phyloP scores from a whole-genome alignment of 257 asterid species.

The Verbascum thapsus region DNA sequence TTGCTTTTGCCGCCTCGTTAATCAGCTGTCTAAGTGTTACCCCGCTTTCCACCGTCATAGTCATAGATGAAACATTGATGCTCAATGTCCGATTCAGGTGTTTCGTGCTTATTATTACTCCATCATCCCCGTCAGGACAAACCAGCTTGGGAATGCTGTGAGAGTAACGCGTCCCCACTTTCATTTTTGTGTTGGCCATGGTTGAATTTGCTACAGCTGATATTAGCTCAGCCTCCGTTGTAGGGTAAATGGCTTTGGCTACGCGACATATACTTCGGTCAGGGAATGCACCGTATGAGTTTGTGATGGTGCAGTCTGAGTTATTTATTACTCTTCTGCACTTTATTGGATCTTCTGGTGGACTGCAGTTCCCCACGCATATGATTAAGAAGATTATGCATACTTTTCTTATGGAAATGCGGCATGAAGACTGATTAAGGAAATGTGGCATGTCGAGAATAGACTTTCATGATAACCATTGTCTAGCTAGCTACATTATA shows the following conservation, averaged over 20 bases:
- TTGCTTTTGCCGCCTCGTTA: slow-evolving; percentile 40
- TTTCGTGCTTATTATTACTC: slow-evolving; percentile 62
- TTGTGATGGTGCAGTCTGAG: slow-evolving; percentile 62
- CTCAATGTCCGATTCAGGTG: slow-evolving; percentile 33
- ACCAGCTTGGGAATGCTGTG: slow-evolving; percentile 72
- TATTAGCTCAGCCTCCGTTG: slow-evolving; percentile 47
- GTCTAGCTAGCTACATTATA: neutral
- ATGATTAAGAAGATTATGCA: neutral
- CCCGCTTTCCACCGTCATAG: slow-evolving; percentile 65
- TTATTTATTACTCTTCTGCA: slow-evolving; percentile 31
- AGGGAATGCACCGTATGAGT: slow-evolving; percentile 57
- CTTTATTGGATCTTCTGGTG: slow-evolving; percentile 60
- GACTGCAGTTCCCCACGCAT: slow-evolving; percentile 27
- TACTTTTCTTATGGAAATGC: neutral
- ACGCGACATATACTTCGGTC: slow-evolving; percentile 57
- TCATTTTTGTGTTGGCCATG: slow-evolving; percentile 36
- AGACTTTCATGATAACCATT: neutral
- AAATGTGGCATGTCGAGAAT: neutral
- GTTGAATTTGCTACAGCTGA: slow-evolving; percentile 51
- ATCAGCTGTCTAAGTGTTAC: slow-evolving; percentile 52
- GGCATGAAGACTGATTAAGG: neutral
- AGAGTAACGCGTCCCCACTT: slow-evolving; percentile 54
- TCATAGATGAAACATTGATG: slow-evolving; percentile 37
- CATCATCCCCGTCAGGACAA: slow-evolving; percentile 52
- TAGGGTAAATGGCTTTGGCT: slow-evolving; percentile 50